These are phyloP conservation scores for Cryphonectria naterciae DNA, from an alignment of 2,329 filamentous ascomycete species.

Conservation along the genomic window DNA sequence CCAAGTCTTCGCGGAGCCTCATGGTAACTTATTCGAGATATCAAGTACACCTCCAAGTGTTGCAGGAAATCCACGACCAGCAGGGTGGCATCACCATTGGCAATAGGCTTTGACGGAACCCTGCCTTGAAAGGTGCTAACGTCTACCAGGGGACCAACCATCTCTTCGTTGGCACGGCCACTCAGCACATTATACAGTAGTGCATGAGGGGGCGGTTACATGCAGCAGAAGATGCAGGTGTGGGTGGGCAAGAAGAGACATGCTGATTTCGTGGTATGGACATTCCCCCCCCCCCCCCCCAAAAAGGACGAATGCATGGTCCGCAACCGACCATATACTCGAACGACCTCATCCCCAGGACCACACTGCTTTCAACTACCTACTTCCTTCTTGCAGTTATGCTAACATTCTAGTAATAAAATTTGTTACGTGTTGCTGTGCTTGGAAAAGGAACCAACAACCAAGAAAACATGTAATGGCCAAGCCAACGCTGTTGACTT, in stretches of 20 bases:
- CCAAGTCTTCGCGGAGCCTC: background rate
- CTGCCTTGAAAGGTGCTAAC: background rate
- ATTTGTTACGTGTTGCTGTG: slow-evolving; percentile 16
- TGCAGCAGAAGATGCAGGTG: background rate
- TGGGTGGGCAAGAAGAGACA: slow-evolving; percentile 17
- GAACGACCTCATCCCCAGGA: slow-evolving; percentile 23
- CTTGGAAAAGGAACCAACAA: background rate
- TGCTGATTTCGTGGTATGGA: slow-evolving; percentile 29
- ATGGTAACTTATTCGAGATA: background rate
- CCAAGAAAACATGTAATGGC: background rate
- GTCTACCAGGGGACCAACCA: background rate
- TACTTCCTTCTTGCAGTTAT: slow-evolving; percentile 13
- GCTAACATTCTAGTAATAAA: slow-evolving; percentile 23
- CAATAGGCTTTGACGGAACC: background rate
- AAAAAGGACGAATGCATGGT: slow-evolving; percentile 10
- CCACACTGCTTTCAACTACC: slow-evolving; percentile 13
- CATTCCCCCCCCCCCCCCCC: slow-evolving; percentile 12
- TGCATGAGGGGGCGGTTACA: background rate
- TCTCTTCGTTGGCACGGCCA: background rate
- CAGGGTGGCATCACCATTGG: too few species aligned
- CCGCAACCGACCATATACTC: slow-evolving; percentile 15
- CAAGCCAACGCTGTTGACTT: slow-evolving; percentile 23
- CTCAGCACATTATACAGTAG: background rate
- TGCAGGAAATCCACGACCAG: too few species aligned
- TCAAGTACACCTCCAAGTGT: too few species aligned